A percentile compares a stretch with the other conserved stretches of the same genome.
phyloP scores from a whole-genome alignment of 495 filamentous ascomycete species.

The Parmelia sp. region DNA sequence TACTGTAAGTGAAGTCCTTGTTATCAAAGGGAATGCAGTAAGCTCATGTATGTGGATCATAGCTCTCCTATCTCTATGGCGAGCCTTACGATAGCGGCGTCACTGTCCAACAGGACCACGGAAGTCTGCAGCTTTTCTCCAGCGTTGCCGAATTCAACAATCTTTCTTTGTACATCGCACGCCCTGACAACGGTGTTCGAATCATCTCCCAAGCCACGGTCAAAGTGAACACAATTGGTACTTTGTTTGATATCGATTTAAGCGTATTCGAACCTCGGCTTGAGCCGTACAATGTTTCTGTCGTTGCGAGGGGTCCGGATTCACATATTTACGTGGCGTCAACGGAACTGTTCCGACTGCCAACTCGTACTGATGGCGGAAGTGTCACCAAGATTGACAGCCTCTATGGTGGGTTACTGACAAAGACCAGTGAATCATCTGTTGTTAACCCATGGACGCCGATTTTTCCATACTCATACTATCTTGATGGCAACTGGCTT shows the following conservation, averaged over 20 bases:
- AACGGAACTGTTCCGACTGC: conserved; percentile 50
- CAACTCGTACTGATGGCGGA: conserved; percentile 46
- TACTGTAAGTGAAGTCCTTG: conserved; percentile 11
- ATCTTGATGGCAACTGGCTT: conserved; percentile 53
- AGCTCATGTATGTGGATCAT: no score
- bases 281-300: conserved; percentile 38
- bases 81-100: conserved; percentile 35
- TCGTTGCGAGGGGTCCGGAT: conserved; percentile 28
- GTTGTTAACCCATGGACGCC: conserved; percentile 39
- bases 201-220: conserved; percentile 30
- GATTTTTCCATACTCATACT: conserved; percentile 59
- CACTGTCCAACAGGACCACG: conserved; percentile 33
- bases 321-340: conserved; percentile 38
- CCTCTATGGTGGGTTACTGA: conserved; percentile 49
- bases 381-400: conserved; percentile 59
- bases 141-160: not conserved
- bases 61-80: conserved; percentile 47
- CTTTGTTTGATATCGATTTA: conserved; percentile 43
- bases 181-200: conserved; percentile 16
- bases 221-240: conserved; percentile 41
- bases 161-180: conserved; percentile 10
- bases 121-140: conserved; percentile 17
- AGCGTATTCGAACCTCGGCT: conserved; percentile 39
- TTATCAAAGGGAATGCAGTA: not conserved
- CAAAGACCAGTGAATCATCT: conserved; percentile 23